Evolutionary conservation across 768 basidiomycete genomes (phyloP), one percentile per base, ranked within the genome.

Genomic region (Phanerochaete carnosa): DNA sequence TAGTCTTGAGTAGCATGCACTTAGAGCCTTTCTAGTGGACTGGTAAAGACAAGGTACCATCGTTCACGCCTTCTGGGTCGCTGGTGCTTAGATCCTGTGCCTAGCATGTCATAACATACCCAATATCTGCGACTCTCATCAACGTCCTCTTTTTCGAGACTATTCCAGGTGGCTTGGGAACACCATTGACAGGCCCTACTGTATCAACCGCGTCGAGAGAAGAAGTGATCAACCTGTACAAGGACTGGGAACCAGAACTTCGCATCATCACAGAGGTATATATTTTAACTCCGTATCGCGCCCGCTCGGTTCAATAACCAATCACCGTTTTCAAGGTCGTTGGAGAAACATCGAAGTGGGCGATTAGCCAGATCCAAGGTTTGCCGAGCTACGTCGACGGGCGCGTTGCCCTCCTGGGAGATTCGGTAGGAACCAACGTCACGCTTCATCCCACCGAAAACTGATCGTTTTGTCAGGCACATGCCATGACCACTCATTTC

Each of bases 371-470:
- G 2, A 50, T 69, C 9, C 54, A 46, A 8, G 33, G 60, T 1
- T 55, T 73, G n/a, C 67, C 67, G 4, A 64, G 63, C 2, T 72
- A 67, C 55, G 65, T 69, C 2, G 37, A 76, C 22, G 84, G 81
- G 16, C 72, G 79, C 12, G 85, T 87, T 73, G 76, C 74, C 67
- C 59, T 80, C 19, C 51, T 81, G 8, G 79, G 79, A 0, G 78
- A 81, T 60, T 75, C 80, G 11, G 72, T 73, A 56, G n/a, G 13
- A 33, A 35, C 23, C 39, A 51, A 68, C 55, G 19, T 19, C 39
- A n/a, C n/a, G n/a, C n/a, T n/a, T n/a, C n/a, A n/a, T n/a, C n/a
- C n/a, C 37, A 39, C 19, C 37, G 11, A 39, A 19, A 19, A 39
- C 19, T 39, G 37, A 19, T 19, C 11, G 37, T 11, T 19, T 19